Evolutionary conservation across 495 filamentous ascomycete species (phyloP).

Genomic region (Xylaria bambusicola): DNA sequence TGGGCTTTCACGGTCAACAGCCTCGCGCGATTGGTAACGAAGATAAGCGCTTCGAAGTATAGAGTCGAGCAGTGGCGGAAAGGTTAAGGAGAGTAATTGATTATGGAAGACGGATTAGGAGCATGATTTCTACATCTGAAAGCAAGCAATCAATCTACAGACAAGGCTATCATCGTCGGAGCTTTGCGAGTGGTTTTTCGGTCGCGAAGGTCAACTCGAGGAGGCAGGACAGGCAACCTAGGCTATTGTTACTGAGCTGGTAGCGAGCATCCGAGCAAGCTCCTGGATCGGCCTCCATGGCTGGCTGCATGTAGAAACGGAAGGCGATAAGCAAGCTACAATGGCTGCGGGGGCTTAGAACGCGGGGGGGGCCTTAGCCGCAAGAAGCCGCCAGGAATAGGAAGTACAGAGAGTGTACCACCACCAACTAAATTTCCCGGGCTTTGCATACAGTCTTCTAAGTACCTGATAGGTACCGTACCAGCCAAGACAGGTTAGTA

Average conservation of each 20-base stretch:
- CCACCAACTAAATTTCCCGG: too few relatives aligned
- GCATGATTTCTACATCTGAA: neutral
- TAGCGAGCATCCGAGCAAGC: neutral
- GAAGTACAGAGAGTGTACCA: too few relatives aligned
- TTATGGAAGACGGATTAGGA: neutral
- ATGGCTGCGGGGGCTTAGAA: conserved; percentile 6
- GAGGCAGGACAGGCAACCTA: neutral
- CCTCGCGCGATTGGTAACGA: neutral
- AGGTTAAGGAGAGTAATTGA: neutral
- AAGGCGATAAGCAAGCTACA: conserved; percentile 6
- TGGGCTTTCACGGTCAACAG: neutral
- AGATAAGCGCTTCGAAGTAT: neutral
- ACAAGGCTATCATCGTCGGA: too few relatives aligned
- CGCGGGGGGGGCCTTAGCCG: conserved; percentile 3
- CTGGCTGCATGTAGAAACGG: neutral
- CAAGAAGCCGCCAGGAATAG: conserved; percentile 11
- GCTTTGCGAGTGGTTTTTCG: conserved; percentile 1
- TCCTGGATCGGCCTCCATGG: conserved; percentile 13
- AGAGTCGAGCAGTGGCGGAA: neutral
- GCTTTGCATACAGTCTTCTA: too few relatives aligned
- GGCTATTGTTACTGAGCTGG: too few relatives aligned
- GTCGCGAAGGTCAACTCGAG: neutral
- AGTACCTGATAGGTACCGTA: too few relatives aligned
- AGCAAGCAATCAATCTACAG: too few relatives aligned
- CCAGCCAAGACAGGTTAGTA: neutral